Evolutionary conservation across 2,329 filamentous ascomycete species (phyloP), one percentile per base, ranked within the genome.

Genomic region (Fusarium acutatum): DNA sequence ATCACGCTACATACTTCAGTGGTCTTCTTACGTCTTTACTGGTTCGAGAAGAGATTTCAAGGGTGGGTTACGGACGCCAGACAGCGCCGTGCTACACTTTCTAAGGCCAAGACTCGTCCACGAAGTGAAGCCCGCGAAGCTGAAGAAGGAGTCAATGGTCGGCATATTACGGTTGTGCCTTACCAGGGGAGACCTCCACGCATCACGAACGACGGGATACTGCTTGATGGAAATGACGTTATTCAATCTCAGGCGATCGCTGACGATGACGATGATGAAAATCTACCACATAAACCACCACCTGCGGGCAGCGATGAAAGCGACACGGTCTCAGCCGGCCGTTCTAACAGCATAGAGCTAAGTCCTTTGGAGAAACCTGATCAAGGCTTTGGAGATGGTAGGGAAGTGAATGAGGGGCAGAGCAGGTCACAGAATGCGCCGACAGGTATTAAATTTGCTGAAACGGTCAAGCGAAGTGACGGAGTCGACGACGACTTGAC

Each of bases 31-130:
- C 93, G 96, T 32, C 86, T 99, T 4, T 98, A 97, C 83, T 99
- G 96, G 96, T 99, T 99, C 80, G 95, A 99, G 83, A 97, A 97
- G 82, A 90, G 95, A 13, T 98, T 99, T 80, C 93, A 97, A 80
- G 88, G 93, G 77, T 89, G 97, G 73, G 95, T 93, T 20, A 88
- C 87, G 38, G 93, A 97, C 76, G 91, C 93, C 3, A 89, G 90
- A 61, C 86, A 84, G 47, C 85, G 91, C 60, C 90, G 95, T 60
- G 87, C 88, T 60, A 92, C 88, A 40, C 82, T 92, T n/a, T 84
- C 87, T 82, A 85, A 91, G 85, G 84, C 93, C 79, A 83, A 90
- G 83, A 83, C 92, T 80, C 83, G 86, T 66, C 79, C 84, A 6
- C 76, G 73, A 30, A 74, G 79, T 14, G 87, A 90, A 53, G 71